phyloP scores from a whole-genome alignment of 495 filamentous ascomycete genomes.

The Podospora conica region DNA sequence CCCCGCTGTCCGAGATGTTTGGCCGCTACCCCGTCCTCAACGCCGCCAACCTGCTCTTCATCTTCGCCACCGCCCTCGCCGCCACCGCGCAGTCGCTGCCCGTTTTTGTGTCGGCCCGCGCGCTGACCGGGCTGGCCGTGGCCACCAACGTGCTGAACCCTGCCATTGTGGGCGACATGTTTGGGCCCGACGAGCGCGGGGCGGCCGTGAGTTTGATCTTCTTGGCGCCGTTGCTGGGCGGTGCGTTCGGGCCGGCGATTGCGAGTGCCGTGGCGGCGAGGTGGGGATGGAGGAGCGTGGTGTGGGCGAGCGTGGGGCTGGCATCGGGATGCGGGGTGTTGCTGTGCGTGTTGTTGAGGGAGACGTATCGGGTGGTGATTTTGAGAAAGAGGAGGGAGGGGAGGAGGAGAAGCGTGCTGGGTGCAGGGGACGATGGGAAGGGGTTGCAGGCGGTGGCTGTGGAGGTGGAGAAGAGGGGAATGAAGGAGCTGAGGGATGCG shows the following conservation, averaged over 20 bases:
- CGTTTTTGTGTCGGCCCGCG: slow-evolving; percentile 43
- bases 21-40: slow-evolving; percentile 52
- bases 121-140: slow-evolving; percentile 47
- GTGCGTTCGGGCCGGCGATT: slow-evolving; percentile 55
- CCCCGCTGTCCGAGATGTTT: slow-evolving; percentile 51
- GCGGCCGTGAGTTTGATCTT: slow-evolving; percentile 45
- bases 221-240: slow-evolving; percentile 43
- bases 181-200: slow-evolving; percentile 44
- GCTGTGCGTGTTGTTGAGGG: slow-evolving; percentile 41
- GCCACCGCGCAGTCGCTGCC: slow-evolving; percentile 36
- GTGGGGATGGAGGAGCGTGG: slow-evolving; percentile 51
- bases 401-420: no score
- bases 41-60: slow-evolving; percentile 46
- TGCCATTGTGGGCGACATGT: slow-evolving; percentile 55
- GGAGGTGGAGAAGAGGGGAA: slow-evolving; percentile 28
- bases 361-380: slow-evolving; percentile 48
- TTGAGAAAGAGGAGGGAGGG: slow-evolving; percentile 37
- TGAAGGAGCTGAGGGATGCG: slow-evolving; percentile 31
- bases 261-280: slow-evolving; percentile 55
- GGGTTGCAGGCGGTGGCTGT: slow-evolving; percentile 36
- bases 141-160: slow-evolving; percentile 52
- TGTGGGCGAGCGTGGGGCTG: slow-evolving; percentile 48
- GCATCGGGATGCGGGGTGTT: slow-evolving; percentile 42
- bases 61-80: slow-evolving; percentile 38
- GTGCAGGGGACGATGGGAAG: slow-evolving; percentile 21